Evolutionary conservation across 345 rosid genomes (phyloP), one percentile per base, ranked within the genome.

Genomic region (Linum usitatissimum): DNA sequence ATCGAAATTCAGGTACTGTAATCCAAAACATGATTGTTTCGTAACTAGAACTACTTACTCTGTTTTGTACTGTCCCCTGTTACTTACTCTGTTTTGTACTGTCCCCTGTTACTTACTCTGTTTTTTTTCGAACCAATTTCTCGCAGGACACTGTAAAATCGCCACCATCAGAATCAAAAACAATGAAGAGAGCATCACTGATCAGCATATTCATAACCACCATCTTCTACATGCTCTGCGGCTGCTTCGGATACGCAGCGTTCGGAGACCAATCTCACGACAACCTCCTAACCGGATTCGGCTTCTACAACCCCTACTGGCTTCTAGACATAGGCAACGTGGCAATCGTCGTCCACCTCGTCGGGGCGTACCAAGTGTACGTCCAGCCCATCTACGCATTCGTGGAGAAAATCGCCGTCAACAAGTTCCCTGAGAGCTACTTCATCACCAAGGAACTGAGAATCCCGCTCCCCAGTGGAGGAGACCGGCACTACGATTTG

Each of bases 1-100:
- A 54, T 54, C 18, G 57, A 54, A 54, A 54, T 54, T 7, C 57
- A 54, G 57, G 57, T 54, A 54, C 57, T 54, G 18, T 23, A 23
- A 23, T 23, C 2, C 28, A 23, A 23, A 23, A 23, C 28, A 23
- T 23, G 28, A 23, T 23, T 23, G 28, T 1, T 23, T 23, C 28
- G 28, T 23, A 23, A 23, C 28, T 23, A n/a, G 57, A 6, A 54
- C 5, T 13, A 6, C 19, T 17, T 17, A n/a, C 21, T 54, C 10
- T 54, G 9, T n/a, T 54, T 54, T 12, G 10, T 40, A 4, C 5
- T 4, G 8, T 40, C 48, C 48, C 45, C 48, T 40, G 48, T 40
- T 40, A 6, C 48, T 40, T 40, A 12, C 48, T 40, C 48, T 40
- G 48, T 40, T 40, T 40, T 40, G 28, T 23, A 23, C 28, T 23